These are phyloP conservation scores for Cordyceps militaris DNA, from an alignment of 2,329 filamentous ascomycete genomes.

Conservation along the genomic window DNA sequence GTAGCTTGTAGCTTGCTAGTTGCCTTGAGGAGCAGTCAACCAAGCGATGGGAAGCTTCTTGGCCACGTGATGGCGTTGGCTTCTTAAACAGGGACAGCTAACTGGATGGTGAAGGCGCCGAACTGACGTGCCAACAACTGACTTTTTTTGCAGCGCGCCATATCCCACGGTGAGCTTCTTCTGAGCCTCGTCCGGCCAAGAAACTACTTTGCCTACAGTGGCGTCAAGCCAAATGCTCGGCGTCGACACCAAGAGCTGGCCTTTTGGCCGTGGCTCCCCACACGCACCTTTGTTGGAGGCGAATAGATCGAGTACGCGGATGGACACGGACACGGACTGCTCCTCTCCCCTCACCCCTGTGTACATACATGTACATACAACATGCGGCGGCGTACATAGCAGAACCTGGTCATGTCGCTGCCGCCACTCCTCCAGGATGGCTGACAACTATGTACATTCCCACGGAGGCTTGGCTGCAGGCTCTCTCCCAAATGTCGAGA, in stretches of 20 bases:
- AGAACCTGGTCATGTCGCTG: neutral
- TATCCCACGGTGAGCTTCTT: neutral
- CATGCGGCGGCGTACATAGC: neutral
- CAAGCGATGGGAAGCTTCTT: no score
- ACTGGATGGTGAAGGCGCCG: no score
- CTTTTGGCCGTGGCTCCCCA: neutral
- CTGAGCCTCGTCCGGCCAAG: neutral
- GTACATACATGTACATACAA: neutral
- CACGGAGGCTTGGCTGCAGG: neutral
- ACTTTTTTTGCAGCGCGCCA: neutral
- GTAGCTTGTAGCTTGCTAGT: neutral
- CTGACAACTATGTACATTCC: neutral
- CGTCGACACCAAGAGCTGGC: neutral
- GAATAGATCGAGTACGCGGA: conserved; percentile 6
- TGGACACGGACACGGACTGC: neutral
- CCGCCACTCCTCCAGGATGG: neutral
- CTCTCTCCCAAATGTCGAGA: neutral
- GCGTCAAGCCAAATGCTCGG: neutral
- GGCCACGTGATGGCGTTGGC: no score
- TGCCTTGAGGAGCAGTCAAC: no score
- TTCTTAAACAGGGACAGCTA: no score
- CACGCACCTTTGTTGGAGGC: neutral
- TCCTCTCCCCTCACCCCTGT: neutral
- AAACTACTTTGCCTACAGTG: neutral
- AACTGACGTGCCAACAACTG: neutral